phyloP scores from a whole-genome alignment of 202 grass and related monocot species.

The Hordeum pubiflorum region DNA sequence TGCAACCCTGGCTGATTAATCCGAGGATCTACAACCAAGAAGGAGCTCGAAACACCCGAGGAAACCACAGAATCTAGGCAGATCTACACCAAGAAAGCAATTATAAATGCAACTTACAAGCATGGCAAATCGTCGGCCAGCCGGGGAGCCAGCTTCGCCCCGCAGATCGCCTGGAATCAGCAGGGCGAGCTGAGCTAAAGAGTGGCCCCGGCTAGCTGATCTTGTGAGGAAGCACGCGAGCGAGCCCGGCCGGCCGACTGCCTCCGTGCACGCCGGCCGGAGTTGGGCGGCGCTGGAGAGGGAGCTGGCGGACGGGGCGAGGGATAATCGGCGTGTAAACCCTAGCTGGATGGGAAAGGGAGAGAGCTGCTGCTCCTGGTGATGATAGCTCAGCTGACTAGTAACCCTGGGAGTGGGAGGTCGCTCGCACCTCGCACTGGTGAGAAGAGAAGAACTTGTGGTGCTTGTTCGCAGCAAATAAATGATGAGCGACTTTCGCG shows the following conservation, averaged over 20 bases:
- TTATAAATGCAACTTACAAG: not conserved
- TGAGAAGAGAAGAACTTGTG: slow-evolving; percentile 22
- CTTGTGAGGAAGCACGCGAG: not conserved
- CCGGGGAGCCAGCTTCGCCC: not conserved
- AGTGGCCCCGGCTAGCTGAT: not conserved
- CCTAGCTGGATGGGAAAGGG: slow-evolving; percentile 5
- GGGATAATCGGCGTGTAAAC: not conserved
- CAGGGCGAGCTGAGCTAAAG: not conserved
- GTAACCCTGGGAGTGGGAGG: not conserved
- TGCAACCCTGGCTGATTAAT: not conserved
- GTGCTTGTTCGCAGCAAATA: slow-evolving; percentile 4
- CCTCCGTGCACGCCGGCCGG: too few relatives aligned
- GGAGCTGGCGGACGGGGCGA: not conserved
- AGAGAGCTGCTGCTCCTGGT: not conserved
- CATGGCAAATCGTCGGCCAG: not conserved
- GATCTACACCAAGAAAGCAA: too few relatives aligned
- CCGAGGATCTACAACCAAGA: not conserved
- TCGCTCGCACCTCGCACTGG: not conserved
- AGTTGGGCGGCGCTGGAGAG: not conserved
- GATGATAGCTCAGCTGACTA: not conserved
- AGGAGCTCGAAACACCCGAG: not conserved
- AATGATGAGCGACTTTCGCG: slow-evolving; percentile 19
- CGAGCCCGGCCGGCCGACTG: not conserved
- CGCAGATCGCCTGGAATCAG: not conserved
- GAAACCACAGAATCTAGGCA: too few relatives aligned